Base-by-base conservation (phyloP, 129 eudicot genomes). In the Silybum marianum region DNA sequence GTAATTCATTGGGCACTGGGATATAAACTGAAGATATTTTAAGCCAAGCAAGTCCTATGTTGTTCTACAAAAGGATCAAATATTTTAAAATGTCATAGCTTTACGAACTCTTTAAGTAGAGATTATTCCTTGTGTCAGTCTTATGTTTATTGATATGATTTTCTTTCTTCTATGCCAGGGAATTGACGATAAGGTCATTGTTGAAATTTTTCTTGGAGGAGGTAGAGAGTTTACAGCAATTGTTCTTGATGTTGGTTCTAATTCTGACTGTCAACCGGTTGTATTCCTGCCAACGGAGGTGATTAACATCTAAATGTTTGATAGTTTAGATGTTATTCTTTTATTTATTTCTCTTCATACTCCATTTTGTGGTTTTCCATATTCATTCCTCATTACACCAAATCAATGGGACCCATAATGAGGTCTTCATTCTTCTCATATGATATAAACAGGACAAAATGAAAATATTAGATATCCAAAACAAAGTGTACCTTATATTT, bases 151-250 rank as follows among this genome's bases (percentile, higher is more conserved):
- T 65, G n/a, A 54, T 77, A 19, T 78, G 39, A 28, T 10, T 73
- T 32, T 19, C 10, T 34, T n/a, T 76, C 34, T 39, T 78, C 9
- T 63, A 32, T 83, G 54, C 76, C 90, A 94, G 98, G 98, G 95
- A 12, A 90, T 94, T 39, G 98, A 94, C 82, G 95, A 94, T 78
- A 94, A 88, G 82, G 92, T 92, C 69, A 85, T 94, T 4, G 82
- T 94, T 84, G 98, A 94, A 86, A 87, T 90, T 67, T 94, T 94
- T 83, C 98, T 94, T 66, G 95, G 86, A 85, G 97, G 97, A 72
- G 98, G 98, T 69, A 87, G 89, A 72, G 98, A 94, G 78, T 94
- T 94, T 77, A 94, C 98, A 22, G 94, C 98, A 26, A 94, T 94
- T 78, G 85, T 94, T 77, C 97, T 94, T 82, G 98, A 94, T 74